Evolutionary conservation across 805 yeast genomes (phyloP).

Genomic region (Candida koratica): DNA sequence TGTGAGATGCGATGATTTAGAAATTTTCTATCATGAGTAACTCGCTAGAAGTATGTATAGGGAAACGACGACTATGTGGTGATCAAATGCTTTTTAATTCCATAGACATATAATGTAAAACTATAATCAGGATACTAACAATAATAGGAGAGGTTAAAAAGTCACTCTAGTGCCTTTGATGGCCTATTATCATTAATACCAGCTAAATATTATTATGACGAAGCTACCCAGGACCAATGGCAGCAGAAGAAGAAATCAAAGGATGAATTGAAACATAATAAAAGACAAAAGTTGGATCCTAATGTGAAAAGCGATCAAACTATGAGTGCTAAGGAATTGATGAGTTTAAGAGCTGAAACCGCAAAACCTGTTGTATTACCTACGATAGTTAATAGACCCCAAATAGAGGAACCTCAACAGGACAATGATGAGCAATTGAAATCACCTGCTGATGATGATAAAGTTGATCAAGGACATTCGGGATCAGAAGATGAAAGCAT

Average conservation of each 20-base stretch:
- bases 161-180: slow-evolving; percentile 78
- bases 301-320: slow-evolving; percentile 43
- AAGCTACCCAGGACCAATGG: slow-evolving; percentile 88
- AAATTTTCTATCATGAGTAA: slow-evolving; percentile 42
- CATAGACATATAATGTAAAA: not conserved
- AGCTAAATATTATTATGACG: slow-evolving; percentile 90
- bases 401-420: slow-evolving; percentile 12
- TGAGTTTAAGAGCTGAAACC: slow-evolving; percentile 48
- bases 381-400: slow-evolving; percentile 13
- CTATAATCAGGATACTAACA: slow-evolving; percentile 21
- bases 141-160: slow-evolving; percentile 65
- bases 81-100: not conserved
- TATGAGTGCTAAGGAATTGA: slow-evolving; percentile 54
- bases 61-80: not conserved
- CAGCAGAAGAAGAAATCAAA: slow-evolving; percentile 73
- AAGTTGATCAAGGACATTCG: not conserved
- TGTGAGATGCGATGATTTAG: slow-evolving; percentile 10
- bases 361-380: slow-evolving; percentile 51
- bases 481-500: slow-evolving; percentile 18
- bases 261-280: slow-evolving; percentile 56
- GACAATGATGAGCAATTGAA: slow-evolving; percentile 11
- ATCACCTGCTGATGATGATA: slow-evolving; percentile 14
- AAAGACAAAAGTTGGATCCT: slow-evolving; percentile 75
- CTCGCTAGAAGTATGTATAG: slow-evolving; percentile 52
- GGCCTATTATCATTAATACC: slow-evolving; percentile 89